A percentile compares a stretch with the other conserved stretches of the same genome.
Conservation (phyloP, 768 basidiomycete species). For the Melanogaster broomeanus region DNA sequence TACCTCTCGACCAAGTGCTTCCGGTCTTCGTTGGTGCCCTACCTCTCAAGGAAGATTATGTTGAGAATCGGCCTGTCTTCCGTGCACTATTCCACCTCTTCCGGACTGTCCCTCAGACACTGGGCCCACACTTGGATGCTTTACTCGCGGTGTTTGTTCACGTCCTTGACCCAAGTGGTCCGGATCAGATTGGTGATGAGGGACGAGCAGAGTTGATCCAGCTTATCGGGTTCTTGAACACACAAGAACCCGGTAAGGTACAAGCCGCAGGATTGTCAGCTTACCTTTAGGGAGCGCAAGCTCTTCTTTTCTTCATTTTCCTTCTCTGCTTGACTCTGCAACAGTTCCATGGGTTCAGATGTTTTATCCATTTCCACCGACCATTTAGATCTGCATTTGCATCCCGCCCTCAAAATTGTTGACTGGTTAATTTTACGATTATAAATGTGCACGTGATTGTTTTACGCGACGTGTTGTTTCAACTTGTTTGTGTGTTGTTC, state of each 20-base stretch:
- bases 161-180: constrained; percentile 74
- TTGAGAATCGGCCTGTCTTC: constrained; percentile 91
- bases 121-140: constrained; percentile 76
- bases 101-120: constrained; percentile 66
- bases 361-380: constrained; percentile 4
- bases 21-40: constrained; percentile 81
- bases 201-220: constrained; percentile 74
- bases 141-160: constrained; percentile 78
- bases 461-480: constrained; percentile 21
- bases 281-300: constrained; percentile 49
- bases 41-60: constrained; percentile 83
- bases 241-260: constrained; percentile 75
- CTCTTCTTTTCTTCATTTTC: constrained; percentile 1
- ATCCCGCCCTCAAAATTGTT: constrained; percentile 10
- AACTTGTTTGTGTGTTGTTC: constrained; percentile 10
- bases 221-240: constrained; percentile 71
- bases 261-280: constrained; percentile 72
- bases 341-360: constrained; percentile 3
- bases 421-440: constrained; percentile 9
- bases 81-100: constrained; percentile 87
- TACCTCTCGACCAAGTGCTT: constrained; percentile 91
- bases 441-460: constrained; percentile 29
- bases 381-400: constrained; percentile 23
- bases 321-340: neutral
- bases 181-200: constrained; percentile 82